Percentiles rank a stretch among this genome's conserved stretches.
phyloP scores from a whole-genome alignment of 2,329 filamentous ascomycete genomes.

The Colletotrichum sp. region DNA sequence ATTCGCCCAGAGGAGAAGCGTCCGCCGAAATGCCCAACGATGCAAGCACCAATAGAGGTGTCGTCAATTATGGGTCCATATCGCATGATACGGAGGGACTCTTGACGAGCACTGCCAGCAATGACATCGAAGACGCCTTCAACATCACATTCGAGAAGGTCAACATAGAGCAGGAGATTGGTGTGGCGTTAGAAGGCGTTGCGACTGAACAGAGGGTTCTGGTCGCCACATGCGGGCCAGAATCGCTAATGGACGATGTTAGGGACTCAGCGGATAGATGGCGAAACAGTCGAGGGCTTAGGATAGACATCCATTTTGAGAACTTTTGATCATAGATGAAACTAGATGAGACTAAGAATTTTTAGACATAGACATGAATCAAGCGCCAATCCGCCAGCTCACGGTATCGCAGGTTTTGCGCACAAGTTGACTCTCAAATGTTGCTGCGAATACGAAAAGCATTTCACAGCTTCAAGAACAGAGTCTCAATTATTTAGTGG shows the following conservation, averaged over 20 bases:
- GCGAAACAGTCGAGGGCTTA: neutral
- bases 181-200: neutral
- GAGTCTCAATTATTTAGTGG: neutral
- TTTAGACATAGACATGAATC: neutral
- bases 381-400: neutral
- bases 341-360: neutral
- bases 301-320: neutral
- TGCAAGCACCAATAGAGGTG: neutral
- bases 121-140: neutral
- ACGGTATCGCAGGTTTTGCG: neutral
- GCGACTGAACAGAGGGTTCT: neutral
- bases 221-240: neutral
- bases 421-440: neutral
- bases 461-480: neutral
- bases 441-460: neutral
- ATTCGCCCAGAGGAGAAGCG: neutral
- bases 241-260: neutral
- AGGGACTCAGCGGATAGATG: neutral
- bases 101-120: neutral
- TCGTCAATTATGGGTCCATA: neutral
- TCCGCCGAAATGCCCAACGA: rapidly evolving
- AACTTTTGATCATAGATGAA: neutral
- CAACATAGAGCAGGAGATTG: neutral
- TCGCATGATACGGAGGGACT: neutral
- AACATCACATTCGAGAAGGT: neutral